Conservation (phyloP, 163 green algal species). For the Scenedesmus sp. region DNA sequence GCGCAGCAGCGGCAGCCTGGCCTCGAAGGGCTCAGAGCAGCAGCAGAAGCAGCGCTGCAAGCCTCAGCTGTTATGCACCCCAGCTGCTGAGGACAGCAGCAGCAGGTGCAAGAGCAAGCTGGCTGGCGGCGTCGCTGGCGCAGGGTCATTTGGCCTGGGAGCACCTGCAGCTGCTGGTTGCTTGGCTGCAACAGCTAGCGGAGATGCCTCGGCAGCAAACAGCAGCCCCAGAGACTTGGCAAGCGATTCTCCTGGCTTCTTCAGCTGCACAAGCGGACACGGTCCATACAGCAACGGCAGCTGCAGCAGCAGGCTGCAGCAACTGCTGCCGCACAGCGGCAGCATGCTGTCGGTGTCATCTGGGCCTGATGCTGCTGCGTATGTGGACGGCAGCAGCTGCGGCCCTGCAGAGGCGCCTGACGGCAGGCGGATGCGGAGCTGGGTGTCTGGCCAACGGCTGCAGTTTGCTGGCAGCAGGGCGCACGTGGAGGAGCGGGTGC, state of each 20-base stretch:
- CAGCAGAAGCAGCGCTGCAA: not conserved
- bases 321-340: not conserved
- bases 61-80: not conserved
- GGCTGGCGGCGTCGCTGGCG: not conserved
- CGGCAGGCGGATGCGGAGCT: not conserved
- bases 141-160: not conserved
- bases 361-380: not conserved
- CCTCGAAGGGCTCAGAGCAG: not conserved
- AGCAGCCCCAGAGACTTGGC: conserved; percentile 1
- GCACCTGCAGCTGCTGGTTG: not conserved
- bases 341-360: not conserved
- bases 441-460: not conserved
- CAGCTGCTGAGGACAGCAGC: not conserved
- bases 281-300: not conserved
- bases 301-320: conserved; percentile 9
- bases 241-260: not conserved
- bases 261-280: conserved; percentile 12
- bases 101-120: not conserved
- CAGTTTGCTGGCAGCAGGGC: not conserved
- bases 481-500: not conserved
- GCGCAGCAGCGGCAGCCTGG: conserved; percentile 15
- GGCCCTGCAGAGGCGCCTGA: not conserved
- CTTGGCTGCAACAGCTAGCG: not conserved
- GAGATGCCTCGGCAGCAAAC: not conserved
- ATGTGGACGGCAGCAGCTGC: not conserved